A percentile compares a stretch with the other conserved stretches of the same genome.
These are phyloP conservation scores for Suhomyces bolitotheri DNA, from an alignment of 1,139 yeast genomes.

Conservation along the genomic window DNA sequence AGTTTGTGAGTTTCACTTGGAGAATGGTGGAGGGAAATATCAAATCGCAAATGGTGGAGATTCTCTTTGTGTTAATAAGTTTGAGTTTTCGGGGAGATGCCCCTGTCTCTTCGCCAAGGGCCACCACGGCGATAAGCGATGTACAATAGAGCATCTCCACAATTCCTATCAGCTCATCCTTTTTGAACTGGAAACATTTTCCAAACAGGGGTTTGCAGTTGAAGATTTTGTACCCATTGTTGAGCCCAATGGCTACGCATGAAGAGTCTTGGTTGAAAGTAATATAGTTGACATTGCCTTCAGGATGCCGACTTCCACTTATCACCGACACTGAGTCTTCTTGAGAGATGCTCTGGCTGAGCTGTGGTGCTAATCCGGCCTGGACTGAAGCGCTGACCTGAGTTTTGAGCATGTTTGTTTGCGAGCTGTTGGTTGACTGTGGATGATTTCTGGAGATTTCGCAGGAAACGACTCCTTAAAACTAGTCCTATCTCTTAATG, in stretches of 20 bases:
- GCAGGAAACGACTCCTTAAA: too few species aligned
- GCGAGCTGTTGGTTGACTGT: too few species aligned
- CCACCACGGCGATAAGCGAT: constrained; percentile 82
- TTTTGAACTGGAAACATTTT: constrained; percentile 57
- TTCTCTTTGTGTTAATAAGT: constrained; percentile 77
- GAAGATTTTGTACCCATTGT: constrained; percentile 77
- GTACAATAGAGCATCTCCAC: constrained; percentile 93
- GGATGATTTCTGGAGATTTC: too few species aligned
- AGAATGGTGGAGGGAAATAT: constrained; percentile 84
- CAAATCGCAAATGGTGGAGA: constrained; percentile 76
- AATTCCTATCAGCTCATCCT: constrained; percentile 62
- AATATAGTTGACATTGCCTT: constrained; percentile 51
- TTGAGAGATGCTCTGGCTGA: constrained; percentile 12
- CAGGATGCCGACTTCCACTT: constrained; percentile 9
- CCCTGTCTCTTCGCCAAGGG: constrained; percentile 79
- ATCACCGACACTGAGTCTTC: constrained; percentile 11
- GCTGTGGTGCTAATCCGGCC: constrained; percentile 14
- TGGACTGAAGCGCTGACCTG: constrained; percentile 16
- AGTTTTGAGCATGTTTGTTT: constrained; percentile 17
- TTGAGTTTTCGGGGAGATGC: constrained; percentile 80
- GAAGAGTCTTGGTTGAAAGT: constrained; percentile 90
- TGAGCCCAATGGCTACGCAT: constrained; percentile 81
- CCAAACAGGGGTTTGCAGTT: constrained; percentile 86
- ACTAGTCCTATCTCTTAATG: too few species aligned
- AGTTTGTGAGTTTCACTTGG: constrained; percentile 73